phyloP scores from a whole-genome alignment of 2,329 filamentous ascomycete species.

The Mollisia scopiformis region DNA sequence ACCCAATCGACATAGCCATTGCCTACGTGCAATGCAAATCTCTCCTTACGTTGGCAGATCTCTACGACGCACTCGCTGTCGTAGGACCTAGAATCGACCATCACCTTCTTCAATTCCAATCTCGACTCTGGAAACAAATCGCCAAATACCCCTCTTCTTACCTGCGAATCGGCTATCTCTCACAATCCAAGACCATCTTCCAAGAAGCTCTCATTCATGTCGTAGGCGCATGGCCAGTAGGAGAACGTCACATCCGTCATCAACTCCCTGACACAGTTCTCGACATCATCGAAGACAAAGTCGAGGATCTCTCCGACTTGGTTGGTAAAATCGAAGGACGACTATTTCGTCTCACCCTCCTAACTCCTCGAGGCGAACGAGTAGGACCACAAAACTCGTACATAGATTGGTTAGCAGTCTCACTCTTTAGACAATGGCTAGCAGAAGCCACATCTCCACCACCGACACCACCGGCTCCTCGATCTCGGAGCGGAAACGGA shows the following conservation, averaged over 20 bases:
- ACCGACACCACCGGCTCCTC: slow-evolving; percentile 49
- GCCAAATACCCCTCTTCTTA: slow-evolving; percentile 95
- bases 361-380: slow-evolving; percentile 78
- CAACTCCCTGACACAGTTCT: slow-evolving; percentile 76
- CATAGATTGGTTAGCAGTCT: slow-evolving; percentile 87
- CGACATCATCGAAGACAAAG: slow-evolving; percentile 93
- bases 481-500: slow-evolving; percentile 24
- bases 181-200: slow-evolving; percentile 81
- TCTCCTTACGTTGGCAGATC: slow-evolving; percentile 84
- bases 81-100: slow-evolving; percentile 91
- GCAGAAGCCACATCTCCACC: slow-evolving; percentile 85
- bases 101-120: slow-evolving; percentile 89
- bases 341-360: slow-evolving; percentile 77
- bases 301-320: slow-evolving; percentile 85
- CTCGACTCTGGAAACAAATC: slow-evolving; percentile 91
- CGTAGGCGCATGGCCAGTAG: slow-evolving; percentile 89
- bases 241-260: slow-evolving; percentile 73
- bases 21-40: slow-evolving; percentile 95
- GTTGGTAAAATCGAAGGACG: slow-evolving; percentile 79
- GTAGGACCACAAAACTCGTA: slow-evolving; percentile 80
- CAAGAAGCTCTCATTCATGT: slow-evolving; percentile 90
- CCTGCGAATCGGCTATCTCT: slow-evolving; percentile 84
- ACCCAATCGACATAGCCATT: slow-evolving; percentile 85
- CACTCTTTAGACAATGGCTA: slow-evolving; percentile 89
- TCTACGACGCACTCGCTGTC: slow-evolving; percentile 88